These are phyloP conservation scores for Silene latifolia DNA, from an alignment of 148 eudicot genomes.

Conservation along the genomic window DNA sequence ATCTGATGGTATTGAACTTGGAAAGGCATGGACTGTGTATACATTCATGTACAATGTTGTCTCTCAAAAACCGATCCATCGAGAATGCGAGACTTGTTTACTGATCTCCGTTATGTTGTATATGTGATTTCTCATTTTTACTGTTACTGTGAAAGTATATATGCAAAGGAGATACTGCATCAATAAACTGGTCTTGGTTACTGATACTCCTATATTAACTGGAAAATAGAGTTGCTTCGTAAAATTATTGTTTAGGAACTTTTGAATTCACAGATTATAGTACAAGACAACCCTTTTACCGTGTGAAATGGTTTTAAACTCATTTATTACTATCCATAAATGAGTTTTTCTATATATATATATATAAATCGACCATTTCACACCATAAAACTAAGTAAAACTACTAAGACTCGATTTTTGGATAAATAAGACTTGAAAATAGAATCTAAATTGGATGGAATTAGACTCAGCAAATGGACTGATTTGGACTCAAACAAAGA, in stretches of 20 bases:
- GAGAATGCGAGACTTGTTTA: constrained; percentile 13
- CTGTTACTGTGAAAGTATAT: constrained; percentile 12
- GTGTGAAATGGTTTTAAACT: too few relatives aligned
- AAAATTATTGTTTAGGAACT: neutral
- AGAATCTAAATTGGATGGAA: too few relatives aligned
- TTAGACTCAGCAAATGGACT: too few relatives aligned
- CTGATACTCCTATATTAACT: neutral
- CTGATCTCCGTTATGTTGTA: constrained; percentile 14
- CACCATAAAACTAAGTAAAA: too few relatives aligned
- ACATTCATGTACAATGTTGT: constrained; percentile 24
- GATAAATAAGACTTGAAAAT: too few relatives aligned
- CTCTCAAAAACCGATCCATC: neutral
- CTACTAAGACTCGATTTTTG: too few relatives aligned
- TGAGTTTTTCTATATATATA: too few relatives aligned
- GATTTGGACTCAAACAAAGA: too few relatives aligned
- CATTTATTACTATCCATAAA: too few relatives aligned
- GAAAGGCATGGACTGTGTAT: constrained; percentile 4
- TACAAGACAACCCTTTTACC: too few relatives aligned
- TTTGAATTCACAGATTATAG: too few relatives aligned
- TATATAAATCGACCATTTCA: too few relatives aligned
- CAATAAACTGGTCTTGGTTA: neutral
- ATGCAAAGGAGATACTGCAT: constrained; percentile 17
- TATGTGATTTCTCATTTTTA: constrained; percentile 19
- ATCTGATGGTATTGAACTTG: neutral
- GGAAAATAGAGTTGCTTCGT: neutral